phyloP scores from a whole-genome alignment of 1,284 basidiomycete species.

The Flammula alnicola region DNA sequence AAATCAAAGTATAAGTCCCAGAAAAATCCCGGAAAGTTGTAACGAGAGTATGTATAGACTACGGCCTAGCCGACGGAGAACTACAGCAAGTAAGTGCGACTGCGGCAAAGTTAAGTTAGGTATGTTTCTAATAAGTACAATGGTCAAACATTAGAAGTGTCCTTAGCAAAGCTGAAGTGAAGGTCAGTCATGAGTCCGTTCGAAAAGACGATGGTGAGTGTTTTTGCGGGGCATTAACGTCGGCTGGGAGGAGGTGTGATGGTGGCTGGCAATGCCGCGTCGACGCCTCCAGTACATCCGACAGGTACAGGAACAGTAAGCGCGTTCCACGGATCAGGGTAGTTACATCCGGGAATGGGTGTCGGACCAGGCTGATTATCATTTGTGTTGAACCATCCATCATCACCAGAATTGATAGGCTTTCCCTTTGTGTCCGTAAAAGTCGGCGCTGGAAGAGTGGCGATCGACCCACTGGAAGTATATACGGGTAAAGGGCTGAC shows the following conservation, averaged over 20 bases:
- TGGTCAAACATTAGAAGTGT: too few relatives aligned
- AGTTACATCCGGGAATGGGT: conserved; percentile 63
- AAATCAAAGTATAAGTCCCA: too few relatives aligned
- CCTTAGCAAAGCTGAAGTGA: not conserved
- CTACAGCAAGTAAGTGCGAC: too few relatives aligned
- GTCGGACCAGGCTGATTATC: conserved; percentile 64
- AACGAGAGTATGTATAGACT: too few relatives aligned
- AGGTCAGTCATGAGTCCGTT: not conserved
- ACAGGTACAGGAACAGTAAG: conserved; percentile 49
- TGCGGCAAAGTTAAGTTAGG: too few relatives aligned
- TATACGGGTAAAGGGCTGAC: conserved; percentile 63
- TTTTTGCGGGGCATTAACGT: too few relatives aligned
- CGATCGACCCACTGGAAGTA: conserved; percentile 68
- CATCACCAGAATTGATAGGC: conserved; percentile 53
- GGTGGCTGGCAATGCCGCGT: conserved; percentile 21
- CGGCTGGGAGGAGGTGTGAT: conserved; percentile 18
- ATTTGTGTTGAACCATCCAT: conserved; percentile 73
- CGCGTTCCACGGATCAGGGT: conserved; percentile 69
- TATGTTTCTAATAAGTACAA: too few relatives aligned
- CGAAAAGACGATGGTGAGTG: too few relatives aligned
- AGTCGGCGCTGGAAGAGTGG: conserved; percentile 67
- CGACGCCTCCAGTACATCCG: conserved; percentile 39
- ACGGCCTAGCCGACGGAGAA: too few relatives aligned
- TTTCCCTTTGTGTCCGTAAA: conserved; percentile 50
- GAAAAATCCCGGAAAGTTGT: too few relatives aligned